phyloP scores from a whole-genome alignment of 805 yeast species.

The Saturnispora kantuleensis region DNA sequence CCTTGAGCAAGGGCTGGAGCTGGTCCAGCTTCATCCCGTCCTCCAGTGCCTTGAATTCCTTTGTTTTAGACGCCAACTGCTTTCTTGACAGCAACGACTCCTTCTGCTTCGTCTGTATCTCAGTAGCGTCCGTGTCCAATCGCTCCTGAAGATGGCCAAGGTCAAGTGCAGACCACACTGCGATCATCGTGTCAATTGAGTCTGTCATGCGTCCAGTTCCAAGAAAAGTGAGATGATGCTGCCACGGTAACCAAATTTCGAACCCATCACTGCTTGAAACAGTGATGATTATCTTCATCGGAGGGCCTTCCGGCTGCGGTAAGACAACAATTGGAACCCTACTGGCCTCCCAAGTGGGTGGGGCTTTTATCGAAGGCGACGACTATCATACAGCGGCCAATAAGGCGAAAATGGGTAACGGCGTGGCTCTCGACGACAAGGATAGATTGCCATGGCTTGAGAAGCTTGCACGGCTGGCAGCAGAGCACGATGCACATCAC shows the following conservation, averaged over 20 bases:
- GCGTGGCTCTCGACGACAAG: slow-evolving; percentile 75
- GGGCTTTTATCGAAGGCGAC: slow-evolving; percentile 73
- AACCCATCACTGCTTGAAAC: neutral
- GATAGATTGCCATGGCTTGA: slow-evolving; percentile 90
- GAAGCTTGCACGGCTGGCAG: slow-evolving; percentile 34
- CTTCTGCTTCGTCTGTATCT: slow-evolving; percentile 61
- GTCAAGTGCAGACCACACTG: slow-evolving; percentile 50
- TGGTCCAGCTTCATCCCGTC: slow-evolving; percentile 59
- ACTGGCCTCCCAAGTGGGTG: slow-evolving; percentile 32
- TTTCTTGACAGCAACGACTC: slow-evolving; percentile 62
- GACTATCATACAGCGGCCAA: slow-evolving; percentile 59
- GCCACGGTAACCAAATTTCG: no score
- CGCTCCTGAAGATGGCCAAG: slow-evolving; percentile 71
- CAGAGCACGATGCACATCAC: slow-evolving; percentile 24
- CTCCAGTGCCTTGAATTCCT: slow-evolving; percentile 64
- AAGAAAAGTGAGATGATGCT: no score
- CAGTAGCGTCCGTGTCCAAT: slow-evolving; percentile 66
- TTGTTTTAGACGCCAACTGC: slow-evolving; percentile 74
- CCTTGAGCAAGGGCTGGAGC: slow-evolving; percentile 56
- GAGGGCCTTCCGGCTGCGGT: slow-evolving; percentile 97
- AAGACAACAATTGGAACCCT: slow-evolving; percentile 69
- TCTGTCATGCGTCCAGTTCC: neutral
- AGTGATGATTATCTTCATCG: slow-evolving; percentile 40
- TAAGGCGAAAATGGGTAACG: slow-evolving; percentile 72
- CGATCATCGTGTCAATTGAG: neutral